A percentile compares a stretch with the other conserved stretches of the same genome.
Conservation (phyloP, 306 rosid species). For the Luffa acutangula region DNA sequence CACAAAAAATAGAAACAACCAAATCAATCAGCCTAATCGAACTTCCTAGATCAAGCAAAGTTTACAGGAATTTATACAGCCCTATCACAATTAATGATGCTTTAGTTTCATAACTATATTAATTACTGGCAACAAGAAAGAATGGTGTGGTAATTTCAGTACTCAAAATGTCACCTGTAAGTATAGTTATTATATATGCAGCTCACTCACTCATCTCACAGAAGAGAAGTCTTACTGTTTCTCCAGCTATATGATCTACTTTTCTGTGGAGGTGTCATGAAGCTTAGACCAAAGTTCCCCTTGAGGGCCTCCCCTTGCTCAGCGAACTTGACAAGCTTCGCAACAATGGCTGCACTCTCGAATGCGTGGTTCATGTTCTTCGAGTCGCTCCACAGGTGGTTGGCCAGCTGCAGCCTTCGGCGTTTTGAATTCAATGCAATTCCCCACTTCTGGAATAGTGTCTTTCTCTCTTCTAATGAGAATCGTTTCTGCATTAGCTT, state of each 20-base stretch:
- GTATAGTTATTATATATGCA: neutral
- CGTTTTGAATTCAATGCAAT: constrained; percentile 71
- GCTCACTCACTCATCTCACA: constrained; percentile 1
- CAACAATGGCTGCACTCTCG: constrained; percentile 76
- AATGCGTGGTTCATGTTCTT: constrained; percentile 42
- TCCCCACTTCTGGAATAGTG: constrained; percentile 61
- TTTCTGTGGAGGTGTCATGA: constrained; percentile 47
- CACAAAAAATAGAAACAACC: neutral
- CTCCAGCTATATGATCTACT: constrained; percentile 53
- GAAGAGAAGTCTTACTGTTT: constrained; percentile 41
- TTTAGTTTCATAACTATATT: neutral
- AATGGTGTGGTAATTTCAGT: neutral
- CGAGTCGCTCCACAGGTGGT: constrained; percentile 52
- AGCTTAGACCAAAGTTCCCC: constrained; percentile 96
- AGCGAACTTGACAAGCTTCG: constrained; percentile 60
- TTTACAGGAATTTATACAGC: constrained; percentile 1
- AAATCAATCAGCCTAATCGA: constrained; percentile 9
- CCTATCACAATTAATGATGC: neutral
- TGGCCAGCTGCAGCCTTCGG: constrained; percentile 72
- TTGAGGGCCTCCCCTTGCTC: constrained; percentile 73
- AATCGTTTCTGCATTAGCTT: constrained; percentile 77
- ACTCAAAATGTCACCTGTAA: constrained; percentile 3
- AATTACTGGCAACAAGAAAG: neutral
- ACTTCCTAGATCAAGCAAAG: constrained; percentile 3
- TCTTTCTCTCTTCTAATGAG: constrained; percentile 53